Percentiles rank a stretch among this genome's conserved stretches.
phyloP scores from a whole-genome alignment of 1,284 basidiomycete species.

The Inonotus hispidus region DNA sequence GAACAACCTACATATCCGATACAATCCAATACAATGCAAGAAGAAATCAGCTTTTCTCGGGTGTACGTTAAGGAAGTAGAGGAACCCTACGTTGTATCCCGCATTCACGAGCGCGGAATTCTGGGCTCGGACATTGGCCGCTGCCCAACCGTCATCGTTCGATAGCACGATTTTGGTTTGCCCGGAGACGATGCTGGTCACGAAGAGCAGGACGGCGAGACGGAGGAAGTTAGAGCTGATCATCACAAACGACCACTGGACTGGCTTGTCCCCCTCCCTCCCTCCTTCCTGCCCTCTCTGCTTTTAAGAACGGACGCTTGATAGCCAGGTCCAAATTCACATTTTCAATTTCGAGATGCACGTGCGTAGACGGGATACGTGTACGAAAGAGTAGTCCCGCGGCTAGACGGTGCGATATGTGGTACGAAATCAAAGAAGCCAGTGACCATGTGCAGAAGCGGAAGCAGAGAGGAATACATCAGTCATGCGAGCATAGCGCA shows the following conservation, averaged over 20 bases:
- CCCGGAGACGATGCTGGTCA: neutral
- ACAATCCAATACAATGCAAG: no score
- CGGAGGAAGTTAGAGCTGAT: neutral
- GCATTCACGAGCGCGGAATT: conserved; percentile 35
- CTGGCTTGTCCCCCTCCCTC: no score
- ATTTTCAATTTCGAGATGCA: no score
- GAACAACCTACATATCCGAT: no score
- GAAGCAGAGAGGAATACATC: neutral
- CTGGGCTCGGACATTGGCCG: conserved; percentile 43
- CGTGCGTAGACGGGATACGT: no score
- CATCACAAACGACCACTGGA: neutral
- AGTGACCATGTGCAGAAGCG: no score
- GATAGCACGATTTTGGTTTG: conserved; percentile 30
- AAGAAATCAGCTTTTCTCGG: neutral
- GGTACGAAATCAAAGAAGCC: no score
- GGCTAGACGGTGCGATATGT: no score
- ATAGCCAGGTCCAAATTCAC: no score
- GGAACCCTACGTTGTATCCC: conserved; percentile 35
- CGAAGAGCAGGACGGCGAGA: neutral
- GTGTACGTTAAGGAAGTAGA: neutral
- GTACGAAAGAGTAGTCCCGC: no score
- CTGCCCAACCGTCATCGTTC: conserved; percentile 50
- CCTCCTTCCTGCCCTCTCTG: no score
- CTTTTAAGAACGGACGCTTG: no score
- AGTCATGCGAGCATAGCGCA: neutral